phyloP scores from a whole-genome alignment of 176 grass and related monocot species.

The Miscanthus lutarioriparius region DNA sequence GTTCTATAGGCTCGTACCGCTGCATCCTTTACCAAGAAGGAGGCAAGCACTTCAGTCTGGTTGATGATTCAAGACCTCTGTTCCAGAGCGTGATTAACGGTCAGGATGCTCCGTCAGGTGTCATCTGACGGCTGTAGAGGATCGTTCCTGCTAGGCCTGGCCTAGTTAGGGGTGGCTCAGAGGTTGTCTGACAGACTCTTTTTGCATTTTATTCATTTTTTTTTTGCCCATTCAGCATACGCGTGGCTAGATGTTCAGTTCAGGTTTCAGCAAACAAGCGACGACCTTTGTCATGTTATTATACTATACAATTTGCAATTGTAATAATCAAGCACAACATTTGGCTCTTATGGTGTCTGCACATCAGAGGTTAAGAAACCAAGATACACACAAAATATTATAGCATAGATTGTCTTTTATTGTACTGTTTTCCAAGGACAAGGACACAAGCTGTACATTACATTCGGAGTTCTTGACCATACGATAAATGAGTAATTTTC shows the following conservation, averaged over 20 bases:
- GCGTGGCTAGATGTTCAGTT: not conserved
- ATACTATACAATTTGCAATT: too few species aligned
- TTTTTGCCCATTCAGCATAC: too few species aligned
- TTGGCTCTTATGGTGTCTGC: too few species aligned
- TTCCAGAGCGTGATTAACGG: too few species aligned
- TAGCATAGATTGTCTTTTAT: constrained; percentile 17
- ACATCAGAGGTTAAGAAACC: too few species aligned
- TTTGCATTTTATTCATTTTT: not conserved
- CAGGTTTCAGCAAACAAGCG: too few species aligned
- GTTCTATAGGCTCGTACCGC: constrained; percentile 14
- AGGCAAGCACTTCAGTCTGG: constrained; percentile 5
- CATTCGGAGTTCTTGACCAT: not conserved
- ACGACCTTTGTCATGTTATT: too few species aligned
- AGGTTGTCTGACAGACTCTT: not conserved
- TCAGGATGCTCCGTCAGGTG: too few species aligned
- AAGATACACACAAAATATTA: not conserved
- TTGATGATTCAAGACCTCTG: not conserved
- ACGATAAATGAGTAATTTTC: constrained; percentile 32
- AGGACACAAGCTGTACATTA: too few species aligned
- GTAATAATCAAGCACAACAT: too few species aligned
- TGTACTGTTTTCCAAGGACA: too few species aligned
- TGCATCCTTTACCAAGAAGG: not conserved
- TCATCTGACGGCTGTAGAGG: too few species aligned
- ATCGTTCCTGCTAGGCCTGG: not conserved
- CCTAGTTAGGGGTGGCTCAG: not conserved